These are phyloP conservation scores for Prototheca wickerhamii DNA, from an alignment of 163 green algal genomes.

Conservation along the genomic window DNA sequence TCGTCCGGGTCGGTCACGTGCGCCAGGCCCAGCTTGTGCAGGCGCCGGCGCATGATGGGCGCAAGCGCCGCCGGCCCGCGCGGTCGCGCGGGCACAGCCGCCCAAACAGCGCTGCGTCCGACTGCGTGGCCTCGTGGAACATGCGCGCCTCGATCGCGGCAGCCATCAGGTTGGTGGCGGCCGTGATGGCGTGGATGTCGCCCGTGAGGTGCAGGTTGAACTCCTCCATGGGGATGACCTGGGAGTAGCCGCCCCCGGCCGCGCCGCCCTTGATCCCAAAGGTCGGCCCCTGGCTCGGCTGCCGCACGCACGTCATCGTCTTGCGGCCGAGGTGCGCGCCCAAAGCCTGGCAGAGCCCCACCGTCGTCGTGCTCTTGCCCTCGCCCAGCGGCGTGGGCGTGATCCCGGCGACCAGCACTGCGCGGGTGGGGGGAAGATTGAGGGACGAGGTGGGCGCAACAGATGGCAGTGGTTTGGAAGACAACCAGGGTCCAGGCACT, in stretches of 20 bases:
- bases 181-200: constrained; percentile 94
- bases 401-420: constrained; percentile 93
- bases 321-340: constrained; percentile 76
- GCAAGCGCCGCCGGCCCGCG: constrained; percentile 71
- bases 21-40: constrained; percentile 86
- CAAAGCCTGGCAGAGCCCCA: constrained; percentile 91
- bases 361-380: constrained; percentile 94
- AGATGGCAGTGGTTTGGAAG: not conserved
- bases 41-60: constrained; percentile 74
- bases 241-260: constrained; percentile 91
- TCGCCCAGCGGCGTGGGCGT: constrained; percentile 92
- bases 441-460: not conserved
- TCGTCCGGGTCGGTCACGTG: constrained; percentile 77
- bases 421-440: not conserved
- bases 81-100: constrained; percentile 80
- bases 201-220: constrained; percentile 96
- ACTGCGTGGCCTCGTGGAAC: constrained; percentile 91
- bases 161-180: constrained; percentile 95
- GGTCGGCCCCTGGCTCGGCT: constrained; percentile 92
- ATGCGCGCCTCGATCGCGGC: constrained; percentile 92
- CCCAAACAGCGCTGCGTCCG: constrained; percentile 83
- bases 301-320: constrained; percentile 83
- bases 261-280: constrained; percentile 99
- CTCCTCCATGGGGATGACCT: constrained; percentile 96
- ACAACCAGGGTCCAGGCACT: no score